Base-by-base conservation (phyloP, 257 asterid species). In the Solanum chaucha region DNA sequence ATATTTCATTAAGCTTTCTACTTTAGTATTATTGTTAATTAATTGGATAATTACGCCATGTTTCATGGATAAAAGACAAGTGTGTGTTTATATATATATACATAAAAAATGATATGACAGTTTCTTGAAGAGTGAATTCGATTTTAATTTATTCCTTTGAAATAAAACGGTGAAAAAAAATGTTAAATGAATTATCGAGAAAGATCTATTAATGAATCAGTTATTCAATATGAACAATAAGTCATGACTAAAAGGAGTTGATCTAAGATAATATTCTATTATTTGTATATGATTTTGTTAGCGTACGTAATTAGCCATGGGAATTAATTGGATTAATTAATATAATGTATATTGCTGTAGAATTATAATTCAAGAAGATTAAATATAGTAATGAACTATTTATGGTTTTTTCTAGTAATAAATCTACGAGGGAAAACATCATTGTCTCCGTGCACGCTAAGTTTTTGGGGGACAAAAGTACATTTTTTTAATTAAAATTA, bases 361-460 rank as follows among this genome's bases (percentile, higher is more conserved):
- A 77, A 24, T 12, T 77, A 77, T 46, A 46, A 74, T 80, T 46
- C 38, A 80, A 46, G 10, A 46, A 46, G 28, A 80, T 73, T 73
- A 44, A 32, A 32, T 32, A 32, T 32, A 38, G 11, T 44, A 65
- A 38, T 35, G 19, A 65, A 65, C 28, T 10, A 65, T 30, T 22
- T 14, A 19, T 61, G 7, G 40, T 17, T 84, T 84, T 84, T 65
- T 38, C 26, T 8, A 65, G 9, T 55, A 64, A 38, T 84, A 84
- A 65, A 38, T 44, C 3, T n/a, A 38, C 3, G 61, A 83, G 81
- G 70, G 65, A 87, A 85, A 88, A 85, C 88, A 74, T 88, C 78
- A 87, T 20, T 5, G 51, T 89, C 89, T 85, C 90, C 92, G 89
- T 89, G 91, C 91, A 91, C 90, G 90, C 82, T 86, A 91, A 90